Evolutionary conservation across 352 stramenopile species (phyloP).

Genomic region (Globisporangium nagaii): DNA sequence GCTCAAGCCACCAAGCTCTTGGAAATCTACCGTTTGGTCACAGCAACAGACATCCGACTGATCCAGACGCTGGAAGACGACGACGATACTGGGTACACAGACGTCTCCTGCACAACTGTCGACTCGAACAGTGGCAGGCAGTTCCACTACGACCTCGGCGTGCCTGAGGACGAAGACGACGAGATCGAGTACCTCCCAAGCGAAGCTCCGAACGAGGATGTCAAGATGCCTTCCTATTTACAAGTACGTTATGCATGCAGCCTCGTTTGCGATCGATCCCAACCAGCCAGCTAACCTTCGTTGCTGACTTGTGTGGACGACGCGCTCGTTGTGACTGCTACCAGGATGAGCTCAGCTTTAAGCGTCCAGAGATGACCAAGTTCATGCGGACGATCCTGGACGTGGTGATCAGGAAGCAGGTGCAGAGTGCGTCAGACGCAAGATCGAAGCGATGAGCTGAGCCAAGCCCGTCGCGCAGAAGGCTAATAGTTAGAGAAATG

Average conservation of each 20-base stretch:
- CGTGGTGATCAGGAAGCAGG: slow-evolving; percentile 76
- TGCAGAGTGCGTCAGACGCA: slow-evolving; percentile 15
- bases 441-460: slow-evolving; percentile 6
- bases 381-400: slow-evolving; percentile 82
- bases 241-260: slow-evolving; percentile 27
- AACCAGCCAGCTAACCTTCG: too few relatives aligned
- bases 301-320: too few relatives aligned
- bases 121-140: slow-evolving; percentile 61
- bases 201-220: slow-evolving; percentile 39
- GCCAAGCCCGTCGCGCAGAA: background rate
- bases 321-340: background rate
- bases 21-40: slow-evolving; percentile 71
- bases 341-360: slow-evolving; percentile 80
- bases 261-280: too few relatives aligned
- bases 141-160: slow-evolving; percentile 74
- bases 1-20: slow-evolving; percentile 76
- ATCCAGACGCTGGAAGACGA: slow-evolving; percentile 59
- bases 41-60: slow-evolving; percentile 69
- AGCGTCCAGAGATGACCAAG: slow-evolving; percentile 71
- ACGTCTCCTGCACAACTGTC: slow-evolving; percentile 60
- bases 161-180: slow-evolving; percentile 50
- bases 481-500: slow-evolving; percentile 9
- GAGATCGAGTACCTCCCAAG: slow-evolving; percentile 80
- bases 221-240: slow-evolving; percentile 70
- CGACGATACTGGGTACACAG: slow-evolving; percentile 42